These are phyloP conservation scores for Oemleria cerasiformis DNA, from an alignment of 306 rosid species.

Conservation along the genomic window DNA sequence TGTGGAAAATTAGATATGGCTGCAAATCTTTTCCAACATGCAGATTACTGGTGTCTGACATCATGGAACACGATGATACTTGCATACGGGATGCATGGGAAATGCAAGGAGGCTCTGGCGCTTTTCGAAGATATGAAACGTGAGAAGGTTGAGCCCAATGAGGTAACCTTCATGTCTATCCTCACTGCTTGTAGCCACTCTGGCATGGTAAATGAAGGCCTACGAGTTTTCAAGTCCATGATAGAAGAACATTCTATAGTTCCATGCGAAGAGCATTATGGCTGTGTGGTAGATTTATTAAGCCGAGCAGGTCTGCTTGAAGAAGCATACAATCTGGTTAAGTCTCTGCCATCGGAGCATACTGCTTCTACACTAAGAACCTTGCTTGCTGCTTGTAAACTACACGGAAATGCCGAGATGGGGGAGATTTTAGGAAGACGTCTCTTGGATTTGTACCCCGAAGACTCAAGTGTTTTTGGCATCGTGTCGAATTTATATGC, in stretches of 20 bases:
- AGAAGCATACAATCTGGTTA: constrained; percentile 45
- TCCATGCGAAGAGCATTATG: constrained; percentile 50
- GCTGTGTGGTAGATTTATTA: constrained; percentile 48
- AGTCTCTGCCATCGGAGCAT: constrained; percentile 30
- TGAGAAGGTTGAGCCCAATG: constrained; percentile 33
- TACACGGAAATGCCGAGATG: constrained; percentile 39
- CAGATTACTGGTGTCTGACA: constrained; percentile 34
- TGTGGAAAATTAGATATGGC: constrained; percentile 40
- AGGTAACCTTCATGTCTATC: constrained; percentile 45
- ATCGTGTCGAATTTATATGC: constrained; percentile 40
- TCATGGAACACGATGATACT: constrained; percentile 58
- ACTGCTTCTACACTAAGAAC: constrained; percentile 37
- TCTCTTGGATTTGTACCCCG: constrained; percentile 32
- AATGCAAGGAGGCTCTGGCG: constrained; percentile 32
- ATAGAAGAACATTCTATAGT: constrained; percentile 29
- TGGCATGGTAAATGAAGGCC: constrained; percentile 45
- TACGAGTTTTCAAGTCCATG: constrained; percentile 37
- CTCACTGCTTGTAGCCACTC: constrained; percentile 61
- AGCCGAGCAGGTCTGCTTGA: constrained; percentile 48
- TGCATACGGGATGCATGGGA: constrained; percentile 54
- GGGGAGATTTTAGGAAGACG: constrained; percentile 33
- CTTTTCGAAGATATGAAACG: constrained; percentile 44
- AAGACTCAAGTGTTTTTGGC: constrained; percentile 30
- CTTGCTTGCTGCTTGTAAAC: constrained; percentile 52
- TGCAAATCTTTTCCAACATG: constrained; percentile 38